Conservation (phyloP, 495 filamentous ascomycete species). For the Aspergillus egyptiacus region DNA sequence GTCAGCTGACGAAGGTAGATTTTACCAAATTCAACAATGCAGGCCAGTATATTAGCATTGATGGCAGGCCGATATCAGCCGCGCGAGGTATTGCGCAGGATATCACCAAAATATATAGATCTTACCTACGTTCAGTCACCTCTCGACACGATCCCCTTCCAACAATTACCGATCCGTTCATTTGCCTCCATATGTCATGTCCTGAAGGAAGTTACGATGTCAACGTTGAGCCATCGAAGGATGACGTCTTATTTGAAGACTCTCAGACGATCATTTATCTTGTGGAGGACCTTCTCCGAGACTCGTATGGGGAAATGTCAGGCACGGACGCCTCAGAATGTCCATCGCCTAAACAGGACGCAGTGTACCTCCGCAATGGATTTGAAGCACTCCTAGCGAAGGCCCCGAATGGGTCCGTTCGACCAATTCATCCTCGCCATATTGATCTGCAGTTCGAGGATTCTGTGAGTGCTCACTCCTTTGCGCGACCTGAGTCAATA, state of each 20-base stretch:
- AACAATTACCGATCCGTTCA: slow-evolving; percentile 56
- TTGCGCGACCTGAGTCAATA: background rate
- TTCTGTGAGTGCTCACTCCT: background rate
- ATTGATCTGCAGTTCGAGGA: background rate
- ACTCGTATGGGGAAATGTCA: slow-evolving; percentile 44
- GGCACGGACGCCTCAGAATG: background rate
- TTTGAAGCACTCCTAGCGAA: background rate
- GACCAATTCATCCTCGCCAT: background rate
- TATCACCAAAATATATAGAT: slow-evolving; percentile 56
- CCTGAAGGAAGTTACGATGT: slow-evolving; percentile 69
- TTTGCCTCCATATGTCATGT: slow-evolving; percentile 69
- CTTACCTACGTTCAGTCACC: slow-evolving; percentile 40
- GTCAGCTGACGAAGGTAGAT: slow-evolving; percentile 28
- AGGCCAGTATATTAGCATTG: slow-evolving; percentile 68
- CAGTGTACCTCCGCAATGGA: background rate
- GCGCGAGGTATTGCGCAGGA: slow-evolving; percentile 60
- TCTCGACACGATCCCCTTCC: slow-evolving; percentile 16
- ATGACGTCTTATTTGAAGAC: slow-evolving; percentile 76
- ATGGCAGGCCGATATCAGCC: slow-evolving; percentile 67
- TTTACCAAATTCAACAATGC: slow-evolving; percentile 48
- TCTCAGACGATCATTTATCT: slow-evolving; percentile 45
- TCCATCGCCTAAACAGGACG: background rate
- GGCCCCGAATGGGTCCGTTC: background rate
- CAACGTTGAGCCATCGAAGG: slow-evolving; percentile 87
- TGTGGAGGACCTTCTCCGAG: slow-evolving; percentile 50